A percentile compares a stretch with the other conserved stretches of the same genome.
Evolutionary conservation across 202 grass and related monocot species (phyloP).

Genomic region (Schoenoplectus tabernaemontani): DNA sequence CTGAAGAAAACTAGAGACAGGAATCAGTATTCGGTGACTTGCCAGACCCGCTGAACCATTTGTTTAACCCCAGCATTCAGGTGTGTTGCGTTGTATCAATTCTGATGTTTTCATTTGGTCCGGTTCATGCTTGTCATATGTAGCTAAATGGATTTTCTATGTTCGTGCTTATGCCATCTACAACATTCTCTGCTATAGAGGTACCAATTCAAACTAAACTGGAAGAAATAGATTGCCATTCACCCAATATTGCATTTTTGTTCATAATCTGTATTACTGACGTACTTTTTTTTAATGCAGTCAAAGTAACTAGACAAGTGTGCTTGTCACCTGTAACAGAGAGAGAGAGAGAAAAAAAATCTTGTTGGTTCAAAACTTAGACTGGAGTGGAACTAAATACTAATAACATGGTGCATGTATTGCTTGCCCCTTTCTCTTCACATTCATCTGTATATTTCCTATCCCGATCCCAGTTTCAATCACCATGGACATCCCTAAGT

Average conservation of each 20-base stretch:
- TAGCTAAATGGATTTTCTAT: too few species aligned
- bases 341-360: neutral
- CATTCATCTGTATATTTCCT: neutral
- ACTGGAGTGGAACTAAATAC: neutral
- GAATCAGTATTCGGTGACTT: neutral
- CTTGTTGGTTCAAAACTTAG: neutral
- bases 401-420: neutral
- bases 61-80: neutral
- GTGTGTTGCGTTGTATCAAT: neutral
- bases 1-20: neutral
- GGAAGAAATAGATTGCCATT: neutral
- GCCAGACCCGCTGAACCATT: too few species aligned
- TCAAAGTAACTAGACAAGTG: neutral
- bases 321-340: neutral
- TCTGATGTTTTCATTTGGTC: too few species aligned
- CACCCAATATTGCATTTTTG: too few species aligned
- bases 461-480: neutral
- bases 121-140: too few species aligned
- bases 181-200: neutral
- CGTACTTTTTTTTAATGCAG: neutral
- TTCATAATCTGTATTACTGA: too few species aligned
- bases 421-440: neutral
- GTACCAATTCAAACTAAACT: neutral
- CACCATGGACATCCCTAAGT: neutral
- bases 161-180: too few species aligned